Evolutionary conservation across 441 rosid species (phyloP), one percentile per base, ranked within the genome.

Genomic region (Brassica hybrid): DNA sequence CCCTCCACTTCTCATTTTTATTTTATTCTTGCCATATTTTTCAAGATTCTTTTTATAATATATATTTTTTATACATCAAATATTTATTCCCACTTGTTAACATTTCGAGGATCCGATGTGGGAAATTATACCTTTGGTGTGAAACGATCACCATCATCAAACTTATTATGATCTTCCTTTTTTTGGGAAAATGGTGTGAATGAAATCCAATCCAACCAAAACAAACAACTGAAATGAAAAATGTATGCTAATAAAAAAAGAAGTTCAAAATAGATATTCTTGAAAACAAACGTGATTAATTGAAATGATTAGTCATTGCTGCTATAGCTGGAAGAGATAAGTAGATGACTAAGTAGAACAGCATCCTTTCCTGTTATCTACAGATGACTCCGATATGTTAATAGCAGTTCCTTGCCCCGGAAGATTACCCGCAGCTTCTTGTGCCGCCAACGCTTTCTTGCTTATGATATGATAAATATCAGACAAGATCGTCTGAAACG

Each of bases 381-480:
- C 92, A 14, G 94, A 88, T 63, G 85, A 65, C 69, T 94, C 94
- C 1, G 83, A 48, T 43, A 94, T 94, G 30, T 89, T 87, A 60
- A 94, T 89, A 25, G 94, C 90, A 41, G 94, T 92, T 67, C 97
- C 94, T 86, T 91, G 98, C 4, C 94, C 90, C 0, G 99, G 98
- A 66, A 85, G 66, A 77, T 67, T 87, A 18, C 85, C 94, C 11
- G 92, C 90, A 36, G 91, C 97, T 82, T 91, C 93, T 84, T 93
- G 93, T 6, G 99, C 96, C 6, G 99, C 98, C 82, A 93, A 89
- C 10, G 97, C 98, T 76, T 94, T 94, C 81, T 94, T 94, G 83
- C 99, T 91, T 67, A 91, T 86, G 79, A 91, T 93, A 76, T 90
- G 92, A 85, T 93, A 93, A 58, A 94, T 94, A 88, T 94, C 94